phyloP scores from a whole-genome alignment of 2,329 filamentous ascomycete genomes.

The Teratosphaeriaceae sp. region DNA sequence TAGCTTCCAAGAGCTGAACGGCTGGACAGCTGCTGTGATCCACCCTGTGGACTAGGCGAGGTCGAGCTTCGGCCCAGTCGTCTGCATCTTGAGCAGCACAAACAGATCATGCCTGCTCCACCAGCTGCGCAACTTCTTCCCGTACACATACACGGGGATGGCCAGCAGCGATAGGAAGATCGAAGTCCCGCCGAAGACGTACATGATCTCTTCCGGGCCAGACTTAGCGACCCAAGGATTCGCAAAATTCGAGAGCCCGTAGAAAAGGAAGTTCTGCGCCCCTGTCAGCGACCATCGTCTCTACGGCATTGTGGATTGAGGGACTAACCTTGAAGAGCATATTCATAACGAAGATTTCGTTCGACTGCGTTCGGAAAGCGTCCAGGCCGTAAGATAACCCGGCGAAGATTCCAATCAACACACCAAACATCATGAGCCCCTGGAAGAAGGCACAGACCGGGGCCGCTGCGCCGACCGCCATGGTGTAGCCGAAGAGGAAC shows the following conservation, averaged over 20 bases:
- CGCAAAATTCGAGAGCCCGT: conserved; percentile 23
- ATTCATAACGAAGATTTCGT: conserved; percentile 27
- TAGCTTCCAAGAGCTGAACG: too few species aligned
- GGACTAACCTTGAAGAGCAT: conserved; percentile 18
- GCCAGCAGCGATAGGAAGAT: conserved; percentile 19
- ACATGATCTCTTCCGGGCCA: conserved; percentile 24
- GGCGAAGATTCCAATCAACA: conserved; percentile 23
- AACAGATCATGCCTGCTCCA: conserved; percentile 14
- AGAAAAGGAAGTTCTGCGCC: conserved; percentile 26
- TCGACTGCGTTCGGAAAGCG: conserved; percentile 22
- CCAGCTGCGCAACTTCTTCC: conserved; percentile 16
- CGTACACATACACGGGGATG: conserved; percentile 25
- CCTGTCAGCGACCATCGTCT: conserved; percentile 10
- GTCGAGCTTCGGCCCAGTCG: conserved; percentile 8
- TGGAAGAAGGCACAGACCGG: conserved; percentile 25
- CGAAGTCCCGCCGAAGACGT: conserved; percentile 24
- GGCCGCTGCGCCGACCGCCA: conserved; percentile 14
- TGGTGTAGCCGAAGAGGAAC: conserved; percentile 24
- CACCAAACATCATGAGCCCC: conserved; percentile 24
- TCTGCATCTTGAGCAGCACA: conserved; percentile 11
- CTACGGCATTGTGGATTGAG: neutral
- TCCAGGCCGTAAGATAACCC: conserved; percentile 21
- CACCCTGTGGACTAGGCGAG: neutral
- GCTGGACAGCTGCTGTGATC: too few species aligned
- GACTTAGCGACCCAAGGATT: conserved; percentile 22